A percentile compares a stretch with the other conserved stretches of the same genome.
Evolutionary conservation across 306 rosid genomes (phyloP).

Genomic region (Lupinus albus): DNA sequence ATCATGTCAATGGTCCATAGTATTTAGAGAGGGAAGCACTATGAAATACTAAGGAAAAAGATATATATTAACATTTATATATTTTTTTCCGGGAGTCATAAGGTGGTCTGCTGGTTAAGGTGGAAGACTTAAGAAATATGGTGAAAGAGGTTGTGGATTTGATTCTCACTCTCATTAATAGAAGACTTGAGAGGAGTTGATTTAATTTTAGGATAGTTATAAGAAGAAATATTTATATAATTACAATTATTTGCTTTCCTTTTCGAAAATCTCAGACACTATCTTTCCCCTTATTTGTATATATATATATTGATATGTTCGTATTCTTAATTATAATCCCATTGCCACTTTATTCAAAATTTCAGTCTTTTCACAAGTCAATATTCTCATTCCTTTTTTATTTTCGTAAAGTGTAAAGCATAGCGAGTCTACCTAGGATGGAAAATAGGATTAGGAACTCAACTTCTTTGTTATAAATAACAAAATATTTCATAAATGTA

Average conservation of each 20-base stretch:
- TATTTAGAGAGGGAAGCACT: no score
- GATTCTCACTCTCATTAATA: no score
- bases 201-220: neutral
- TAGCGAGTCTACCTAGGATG: conserved; percentile 46
- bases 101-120: no score
- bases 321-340: conserved; percentile 22
- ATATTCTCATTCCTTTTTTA: conserved; percentile 52
- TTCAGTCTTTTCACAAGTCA: conserved; percentile 49
- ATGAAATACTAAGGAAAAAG: no score
- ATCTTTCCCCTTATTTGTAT: conserved; percentile 36
- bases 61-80: no score
- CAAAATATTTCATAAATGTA: conserved; percentile 55
- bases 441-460: conserved; percentile 44
- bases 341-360: conserved; percentile 44
- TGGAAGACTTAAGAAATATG: no score
- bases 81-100: no score
- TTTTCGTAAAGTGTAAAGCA: conserved; percentile 60
- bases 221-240: conserved; percentile 15
- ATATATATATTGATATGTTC: conserved; percentile 42
- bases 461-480: conserved; percentile 49
- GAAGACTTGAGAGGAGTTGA: conserved; percentile 11
- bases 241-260: neutral
- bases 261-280: neutral
- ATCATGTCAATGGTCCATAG: no score
- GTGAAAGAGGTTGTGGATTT: no score